Percentiles rank a stretch among this genome's conserved stretches.
These are phyloP conservation scores for Fusarium verticillioides DNA, from an alignment of 2,329 filamentous ascomycete genomes.

Conservation along the genomic window DNA sequence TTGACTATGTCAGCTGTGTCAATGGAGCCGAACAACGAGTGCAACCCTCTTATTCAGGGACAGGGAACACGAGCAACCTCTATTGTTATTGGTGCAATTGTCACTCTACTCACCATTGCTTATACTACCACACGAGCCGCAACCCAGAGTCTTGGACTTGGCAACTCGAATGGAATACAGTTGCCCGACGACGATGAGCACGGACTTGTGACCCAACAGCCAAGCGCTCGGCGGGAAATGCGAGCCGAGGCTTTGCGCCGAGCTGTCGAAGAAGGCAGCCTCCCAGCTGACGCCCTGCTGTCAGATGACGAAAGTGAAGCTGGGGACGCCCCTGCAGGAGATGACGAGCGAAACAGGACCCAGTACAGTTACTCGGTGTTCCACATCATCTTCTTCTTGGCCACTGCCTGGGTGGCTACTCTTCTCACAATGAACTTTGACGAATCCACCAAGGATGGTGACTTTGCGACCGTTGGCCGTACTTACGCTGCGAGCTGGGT, in stretches of 20 bases:
- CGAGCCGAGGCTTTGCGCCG: slow-evolving; percentile 89
- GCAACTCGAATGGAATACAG: slow-evolving; percentile 61
- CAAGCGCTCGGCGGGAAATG: slow-evolving; percentile 85
- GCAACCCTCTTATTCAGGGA: slow-evolving; percentile 90
- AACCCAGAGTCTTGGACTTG: slow-evolving; percentile 84
- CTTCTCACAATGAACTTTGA: slow-evolving; percentile 82
- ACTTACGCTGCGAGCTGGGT: slow-evolving; percentile 99
- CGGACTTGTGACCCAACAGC: slow-evolving; percentile 88
- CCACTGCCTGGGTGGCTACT: slow-evolving; percentile 95
- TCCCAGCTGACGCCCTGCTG: slow-evolving; percentile 89
- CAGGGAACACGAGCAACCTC: slow-evolving; percentile 90
- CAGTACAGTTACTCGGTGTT: slow-evolving; percentile 98
- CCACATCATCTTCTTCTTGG: slow-evolving; percentile 97
- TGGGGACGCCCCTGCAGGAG: slow-evolving; percentile 72
- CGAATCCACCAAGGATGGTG: slow-evolving; percentile 68
- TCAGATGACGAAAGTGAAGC: slow-evolving; percentile 76
- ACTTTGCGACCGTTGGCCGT: slow-evolving; percentile 91
- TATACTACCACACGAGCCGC: slow-evolving; percentile 98
- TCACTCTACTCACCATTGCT: slow-evolving; percentile 95
- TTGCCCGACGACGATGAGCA: slow-evolving; percentile 82
- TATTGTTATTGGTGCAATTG: slow-evolving; percentile 90
- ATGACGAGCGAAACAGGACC: slow-evolving; percentile 88
- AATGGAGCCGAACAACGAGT: slow-evolving; percentile 96
- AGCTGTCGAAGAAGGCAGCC: slow-evolving; percentile 90
- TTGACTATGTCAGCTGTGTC: slow-evolving; percentile 97